Evolutionary conservation across 2,329 filamentous ascomycete species (phyloP), one percentile per base, ranked within the genome.

Genomic region (Phaeomoniella chlamydospora): DNA sequence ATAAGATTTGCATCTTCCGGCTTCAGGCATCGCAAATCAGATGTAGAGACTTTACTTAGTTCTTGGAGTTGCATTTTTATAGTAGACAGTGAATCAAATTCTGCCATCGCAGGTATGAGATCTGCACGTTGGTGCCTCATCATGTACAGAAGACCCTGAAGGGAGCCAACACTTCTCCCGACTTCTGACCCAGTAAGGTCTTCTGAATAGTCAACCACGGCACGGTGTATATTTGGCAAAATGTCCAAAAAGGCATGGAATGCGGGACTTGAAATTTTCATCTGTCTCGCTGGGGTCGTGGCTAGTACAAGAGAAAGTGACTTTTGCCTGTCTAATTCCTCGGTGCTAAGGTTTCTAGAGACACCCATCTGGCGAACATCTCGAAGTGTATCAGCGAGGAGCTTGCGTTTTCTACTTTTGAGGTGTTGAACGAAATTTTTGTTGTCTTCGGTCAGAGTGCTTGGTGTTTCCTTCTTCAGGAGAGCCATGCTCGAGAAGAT

Each of bases 331-430:
- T 71, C 69, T 13, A 96, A 65, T 31, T 79, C 67, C 50, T 82
- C 75, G 11, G 75, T 77, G 44, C 80, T 76, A 12, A 93, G 65
- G 51, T 94, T 94, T 36, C 78, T 76, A 47, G 79, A 80, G 47
- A 98, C 73, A 3, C 90, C 90, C 88, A 98, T 96, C 39, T 79
- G 73, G 22, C 85, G 76, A 17, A 94, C 63, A 15, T 77, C 74
- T 49, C 83, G 87, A 43, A 98, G 62, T 0, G 82, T 87, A 46
- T 96, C 88, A 1, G 85, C 82, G 48, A 93, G 90, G 11, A 96
- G 70, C 47, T 86, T 87, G 31, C 85, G 76, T 60, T 98, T 98
- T 48, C 84, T 74, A 2, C 75, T 77, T 64, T 94, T 96, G 45
- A 96, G 73, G 54, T 94, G 84, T 56, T 92, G 87, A 41, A 94